Evolutionary conservation across 805 yeast genomes (phyloP).

Genomic region (Suhomyces tanzawaensis): DNA sequence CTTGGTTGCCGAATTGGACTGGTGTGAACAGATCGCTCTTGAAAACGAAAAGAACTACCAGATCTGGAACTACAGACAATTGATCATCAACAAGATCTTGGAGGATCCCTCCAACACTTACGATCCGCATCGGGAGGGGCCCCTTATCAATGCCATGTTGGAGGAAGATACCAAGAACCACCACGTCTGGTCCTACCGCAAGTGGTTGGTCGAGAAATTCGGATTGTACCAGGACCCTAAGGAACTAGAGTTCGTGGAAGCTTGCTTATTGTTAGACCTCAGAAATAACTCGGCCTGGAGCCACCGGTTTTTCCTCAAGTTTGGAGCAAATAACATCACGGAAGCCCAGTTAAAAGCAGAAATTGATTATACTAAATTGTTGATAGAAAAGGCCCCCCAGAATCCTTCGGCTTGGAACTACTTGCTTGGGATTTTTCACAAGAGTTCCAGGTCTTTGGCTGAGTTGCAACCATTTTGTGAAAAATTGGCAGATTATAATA

Average conservation of each 20-base stretch:
- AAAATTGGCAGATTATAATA: slow-evolving; percentile 34
- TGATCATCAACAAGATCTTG: slow-evolving; percentile 46
- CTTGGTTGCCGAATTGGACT: slow-evolving; percentile 58
- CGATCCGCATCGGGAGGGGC: slow-evolving; percentile 55
- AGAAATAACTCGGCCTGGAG: slow-evolving; percentile 94
- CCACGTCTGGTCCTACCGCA: slow-evolving; percentile 93
- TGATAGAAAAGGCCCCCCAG: slow-evolving; percentile 65
- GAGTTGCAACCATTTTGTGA: slow-evolving; percentile 47
- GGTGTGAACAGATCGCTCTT: slow-evolving; percentile 76
- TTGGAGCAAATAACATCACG: slow-evolving; percentile 18
- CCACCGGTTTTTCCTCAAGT: slow-evolving; percentile 65
- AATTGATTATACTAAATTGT: slow-evolving; percentile 45
- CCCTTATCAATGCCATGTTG: slow-evolving; percentile 65
- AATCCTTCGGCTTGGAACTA: slow-evolving; percentile 89
- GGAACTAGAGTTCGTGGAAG: slow-evolving; percentile 53
- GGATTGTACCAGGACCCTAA: slow-evolving; percentile 39
- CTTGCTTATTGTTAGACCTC: slow-evolving; percentile 57
- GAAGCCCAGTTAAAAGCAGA: slow-evolving; percentile 42
- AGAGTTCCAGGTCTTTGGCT: slow-evolving; percentile 21
- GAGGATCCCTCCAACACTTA: slow-evolving; percentile 21
- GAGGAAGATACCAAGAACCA: slow-evolving; percentile 84
- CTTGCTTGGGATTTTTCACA: slow-evolving; percentile 52
- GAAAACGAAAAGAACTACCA: slow-evolving; percentile 89
- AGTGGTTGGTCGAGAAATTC: slow-evolving; percentile 72
- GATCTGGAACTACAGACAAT: slow-evolving; percentile 91